Conservation (phyloP, 306 rosid genomes). For the Cucurbita ficifolia region DNA sequence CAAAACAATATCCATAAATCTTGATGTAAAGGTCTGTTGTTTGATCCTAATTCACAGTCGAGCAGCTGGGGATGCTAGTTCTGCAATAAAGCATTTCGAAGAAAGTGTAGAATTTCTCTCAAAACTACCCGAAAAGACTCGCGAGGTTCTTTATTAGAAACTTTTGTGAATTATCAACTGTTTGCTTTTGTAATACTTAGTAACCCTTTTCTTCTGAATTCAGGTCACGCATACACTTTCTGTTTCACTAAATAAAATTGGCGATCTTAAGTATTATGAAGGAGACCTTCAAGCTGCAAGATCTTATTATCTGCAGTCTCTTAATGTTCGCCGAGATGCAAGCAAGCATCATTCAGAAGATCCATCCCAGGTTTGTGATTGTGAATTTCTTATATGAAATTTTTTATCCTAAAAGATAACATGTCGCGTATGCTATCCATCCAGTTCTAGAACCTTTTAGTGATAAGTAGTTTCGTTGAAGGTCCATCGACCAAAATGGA, state of each 20-base stretch:
- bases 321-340: slow-evolving; percentile 75
- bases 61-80: slow-evolving; percentile 63
- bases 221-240: slow-evolving; percentile 87
- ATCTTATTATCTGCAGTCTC: slow-evolving; percentile 55
- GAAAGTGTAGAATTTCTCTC: slow-evolving; percentile 79
- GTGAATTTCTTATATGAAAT: background rate
- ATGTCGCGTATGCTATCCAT: background rate
- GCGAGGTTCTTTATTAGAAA: slow-evolving; percentile 41
- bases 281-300: slow-evolving; percentile 82
- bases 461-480: background rate
- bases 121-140: slow-evolving; percentile 60
- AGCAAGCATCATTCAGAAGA: slow-evolving; percentile 38
- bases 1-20: background rate
- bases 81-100: slow-evolving; percentile 69
- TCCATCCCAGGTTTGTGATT: slow-evolving; percentile 58
- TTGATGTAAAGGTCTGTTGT: background rate
- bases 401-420: background rate
- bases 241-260: slow-evolving; percentile 91
- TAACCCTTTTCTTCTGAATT: background rate
- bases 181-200: background rate
- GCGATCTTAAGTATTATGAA: slow-evolving; percentile 84
- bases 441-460: background rate
- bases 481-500: background rate
- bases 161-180: background rate
- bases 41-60: slow-evolving; percentile 43